These are phyloP conservation scores for Cymbopogon citratus DNA, from an alignment of 176 grass and related monocot genomes.

Conservation along the genomic window DNA sequence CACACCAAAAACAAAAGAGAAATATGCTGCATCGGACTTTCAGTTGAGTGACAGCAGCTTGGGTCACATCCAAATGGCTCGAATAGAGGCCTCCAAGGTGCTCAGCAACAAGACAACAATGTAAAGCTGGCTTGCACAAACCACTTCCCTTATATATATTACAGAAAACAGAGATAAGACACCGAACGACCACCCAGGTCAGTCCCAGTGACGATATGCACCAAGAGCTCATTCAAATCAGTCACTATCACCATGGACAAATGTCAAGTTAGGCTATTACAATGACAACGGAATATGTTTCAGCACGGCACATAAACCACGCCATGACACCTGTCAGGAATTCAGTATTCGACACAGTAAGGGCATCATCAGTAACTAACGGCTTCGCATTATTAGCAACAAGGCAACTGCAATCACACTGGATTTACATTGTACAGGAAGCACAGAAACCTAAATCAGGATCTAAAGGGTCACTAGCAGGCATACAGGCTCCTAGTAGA, in stretches of 20 bases:
- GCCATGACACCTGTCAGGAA: conserved; percentile 20
- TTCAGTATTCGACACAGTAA: not conserved
- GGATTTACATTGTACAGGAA: conserved; percentile 54
- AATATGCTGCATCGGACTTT: not conserved
- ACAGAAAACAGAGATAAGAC: not conserved
- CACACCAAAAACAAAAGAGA: not conserved
- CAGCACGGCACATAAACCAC: not conserved
- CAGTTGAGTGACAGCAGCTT: not conserved
- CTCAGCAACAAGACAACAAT: not conserved
- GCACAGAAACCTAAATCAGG: conserved; percentile 32
- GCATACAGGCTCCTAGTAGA: conserved; percentile 13
- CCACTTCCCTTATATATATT: too few relatives aligned
- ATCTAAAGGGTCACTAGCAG: conserved; percentile 22
- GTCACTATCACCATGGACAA: conserved; percentile 11
- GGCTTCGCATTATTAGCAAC: conserved; percentile 45
- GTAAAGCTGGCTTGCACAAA: not conserved
- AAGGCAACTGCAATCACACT: conserved; percentile 42
- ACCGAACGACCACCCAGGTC: not conserved
- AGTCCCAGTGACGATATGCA: not conserved
- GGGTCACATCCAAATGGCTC: conserved; percentile 3
- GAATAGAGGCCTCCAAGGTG: not conserved
- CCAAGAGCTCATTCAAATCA: conserved; percentile 16
- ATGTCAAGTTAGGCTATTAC: conserved; percentile 21
- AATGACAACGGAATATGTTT: conserved; percentile 9
- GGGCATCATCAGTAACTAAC: conserved; percentile 37